Percentiles rank a stretch among this genome's conserved stretches.
Evolutionary conservation across 2,329 filamentous ascomycete species (phyloP).

Genomic region (Pezicula rhizophila): DNA sequence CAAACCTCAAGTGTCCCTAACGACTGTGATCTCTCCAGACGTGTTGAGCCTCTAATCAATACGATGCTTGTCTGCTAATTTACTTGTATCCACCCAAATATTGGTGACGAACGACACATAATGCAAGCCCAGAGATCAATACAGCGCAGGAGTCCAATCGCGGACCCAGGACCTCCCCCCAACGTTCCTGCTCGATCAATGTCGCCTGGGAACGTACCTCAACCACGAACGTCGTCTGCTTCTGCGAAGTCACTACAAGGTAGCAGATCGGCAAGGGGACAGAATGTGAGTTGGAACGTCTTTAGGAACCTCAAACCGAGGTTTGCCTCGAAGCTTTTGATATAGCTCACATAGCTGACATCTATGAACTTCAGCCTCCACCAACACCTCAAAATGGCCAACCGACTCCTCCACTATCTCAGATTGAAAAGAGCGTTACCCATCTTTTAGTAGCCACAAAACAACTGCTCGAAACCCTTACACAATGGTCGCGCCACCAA

Average conservation of each 20-base stretch:
- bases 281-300: slow-evolving; percentile 46
- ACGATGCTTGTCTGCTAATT: not conserved
- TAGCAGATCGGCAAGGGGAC: slow-evolving; percentile 42
- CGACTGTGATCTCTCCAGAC: too few species aligned
- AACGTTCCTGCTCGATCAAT: slow-evolving; percentile 51
- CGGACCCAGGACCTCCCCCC: slow-evolving; percentile 52
- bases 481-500: slow-evolving; percentile 90
- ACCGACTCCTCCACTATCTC: slow-evolving; percentile 53
- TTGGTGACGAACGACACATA: not conserved
- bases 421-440: slow-evolving; percentile 98
- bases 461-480: slow-evolving; percentile 92
- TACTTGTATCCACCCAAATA: not conserved
- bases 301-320: not conserved
- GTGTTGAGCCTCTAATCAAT: too few species aligned
- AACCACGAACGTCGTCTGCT: slow-evolving; percentile 58
- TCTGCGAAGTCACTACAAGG: slow-evolving; percentile 55
- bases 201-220: slow-evolving; percentile 48
- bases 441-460: slow-evolving; percentile 97
- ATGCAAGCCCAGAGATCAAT: slow-evolving; percentile 41
- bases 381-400: slow-evolving; percentile 11
- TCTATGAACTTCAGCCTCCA: slow-evolving; percentile 8
- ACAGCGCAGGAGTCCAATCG: slow-evolving; percentile 58
- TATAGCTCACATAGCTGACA: slow-evolving; percentile 4
- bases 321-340: not conserved
- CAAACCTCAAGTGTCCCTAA: too few species aligned